phyloP scores from a whole-genome alignment of 352 stramenopile species.

The Phytopythium cucurbitacearum region DNA sequence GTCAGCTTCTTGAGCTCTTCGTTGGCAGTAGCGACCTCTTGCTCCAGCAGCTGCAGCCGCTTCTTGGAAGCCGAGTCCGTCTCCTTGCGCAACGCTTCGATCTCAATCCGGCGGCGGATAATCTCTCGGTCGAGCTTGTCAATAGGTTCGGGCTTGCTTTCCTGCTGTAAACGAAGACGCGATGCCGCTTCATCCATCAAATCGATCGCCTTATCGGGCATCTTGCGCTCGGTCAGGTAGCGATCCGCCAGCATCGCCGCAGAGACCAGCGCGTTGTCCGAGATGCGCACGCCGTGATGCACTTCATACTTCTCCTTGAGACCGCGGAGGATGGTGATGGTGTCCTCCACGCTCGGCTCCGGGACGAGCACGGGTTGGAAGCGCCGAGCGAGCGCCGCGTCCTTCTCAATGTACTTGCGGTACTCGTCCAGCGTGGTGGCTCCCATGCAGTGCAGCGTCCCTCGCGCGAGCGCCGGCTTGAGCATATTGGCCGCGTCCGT shows the following conservation, averaged over 20 bases:
- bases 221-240: conserved; percentile 90
- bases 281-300: conserved; percentile 95
- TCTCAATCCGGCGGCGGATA: conserved; percentile 75
- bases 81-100: conserved; percentile 78
- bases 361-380: conserved; percentile 97
- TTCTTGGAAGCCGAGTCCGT: conserved; percentile 72
- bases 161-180: conserved; percentile 74
- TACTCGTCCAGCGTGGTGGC: conserved; percentile 96
- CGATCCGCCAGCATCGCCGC: conserved; percentile 93
- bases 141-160: conserved; percentile 81
- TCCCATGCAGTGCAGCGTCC: conserved; percentile 90
- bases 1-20: conserved; percentile 56
- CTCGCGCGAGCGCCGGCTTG: conserved; percentile 93
- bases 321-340: conserved; percentile 94
- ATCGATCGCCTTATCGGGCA: conserved; percentile 97
- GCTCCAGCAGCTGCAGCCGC: conserved; percentile 47
- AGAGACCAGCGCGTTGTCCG: conserved; percentile 91
- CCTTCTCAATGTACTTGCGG: conserved; percentile 95
- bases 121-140: conserved; percentile 80
- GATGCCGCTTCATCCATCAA: conserved; percentile 93
- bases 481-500: conserved; percentile 93
- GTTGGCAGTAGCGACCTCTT: conserved; percentile 58
- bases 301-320: conserved; percentile 97
- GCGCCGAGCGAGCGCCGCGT: conserved; percentile 93
- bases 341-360: conserved; percentile 94